A percentile compares a stretch with the other conserved stretches of the same genome.
These are phyloP conservation scores for Aspergillus sp. DNA, from an alignment of 2,329 filamentous ascomycete species.

Conservation along the genomic window DNA sequence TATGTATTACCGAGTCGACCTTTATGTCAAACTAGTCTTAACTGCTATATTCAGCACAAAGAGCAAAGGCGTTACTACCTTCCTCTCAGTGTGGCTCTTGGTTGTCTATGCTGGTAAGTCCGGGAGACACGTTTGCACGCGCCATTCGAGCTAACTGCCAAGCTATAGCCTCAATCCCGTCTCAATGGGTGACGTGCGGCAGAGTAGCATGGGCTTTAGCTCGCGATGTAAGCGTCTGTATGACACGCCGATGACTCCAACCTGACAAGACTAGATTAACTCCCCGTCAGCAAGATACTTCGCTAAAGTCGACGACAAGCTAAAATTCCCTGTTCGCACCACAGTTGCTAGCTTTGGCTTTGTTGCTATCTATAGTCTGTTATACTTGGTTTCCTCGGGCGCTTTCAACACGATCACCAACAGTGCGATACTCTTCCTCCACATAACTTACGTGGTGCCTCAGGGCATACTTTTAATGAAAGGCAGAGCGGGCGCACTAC, in stretches of 20 bases:
- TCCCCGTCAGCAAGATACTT: background rate
- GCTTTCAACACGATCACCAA: conserved; percentile 1
- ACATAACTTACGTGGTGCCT: background rate
- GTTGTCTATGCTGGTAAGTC: background rate
- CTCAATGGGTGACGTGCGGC: background rate
- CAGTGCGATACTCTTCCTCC: background rate
- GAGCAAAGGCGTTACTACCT: background rate
- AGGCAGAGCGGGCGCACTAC: background rate
- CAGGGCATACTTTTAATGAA: background rate
- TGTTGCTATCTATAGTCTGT: background rate
- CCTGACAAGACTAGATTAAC: background rate
- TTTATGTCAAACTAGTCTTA: background rate
- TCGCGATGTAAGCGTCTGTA: background rate
- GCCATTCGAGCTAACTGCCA: background rate
- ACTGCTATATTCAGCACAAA: background rate
- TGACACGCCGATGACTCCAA: no score
- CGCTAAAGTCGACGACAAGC: background rate
- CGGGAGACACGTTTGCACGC: background rate
- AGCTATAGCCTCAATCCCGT: background rate
- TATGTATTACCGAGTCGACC: background rate
- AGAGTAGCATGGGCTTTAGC: background rate
- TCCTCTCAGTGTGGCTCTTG: background rate
- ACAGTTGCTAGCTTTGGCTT: background rate
- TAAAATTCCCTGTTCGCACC: background rate
- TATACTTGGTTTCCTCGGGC: background rate